Evolutionary conservation across 495 filamentous ascomycete genomes (phyloP), one percentile per base, ranked within the genome.

Genomic region (Penicillium roqueforti): DNA sequence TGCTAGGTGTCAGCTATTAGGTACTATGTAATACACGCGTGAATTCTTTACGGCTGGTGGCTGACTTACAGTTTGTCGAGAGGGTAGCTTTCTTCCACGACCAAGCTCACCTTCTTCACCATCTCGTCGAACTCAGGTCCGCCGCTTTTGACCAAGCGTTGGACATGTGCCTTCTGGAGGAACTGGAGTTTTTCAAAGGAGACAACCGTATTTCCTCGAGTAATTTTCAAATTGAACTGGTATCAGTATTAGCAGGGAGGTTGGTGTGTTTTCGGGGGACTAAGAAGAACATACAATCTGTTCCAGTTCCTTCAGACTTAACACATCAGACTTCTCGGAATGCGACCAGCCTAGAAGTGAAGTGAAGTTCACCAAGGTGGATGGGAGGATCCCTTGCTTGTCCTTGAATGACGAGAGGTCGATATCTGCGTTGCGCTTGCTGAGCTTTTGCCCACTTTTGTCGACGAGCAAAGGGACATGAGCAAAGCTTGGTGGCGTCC

Each of bases 381-480:
- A 77, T 1, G 93, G 83, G 32, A 95, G 81, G 47, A 91, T 79
- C 4, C 85, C 84, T 28, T 76, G 65, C 29, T 77, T 67, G 38
- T 88, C 81, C 50, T 81, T 77, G 70, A 88, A 93, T 22, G 76
- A 80, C 4, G 75, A 70, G 18, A 96, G 78, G 65, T 88, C 82
- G 25, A 89, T 81, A 50, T 87, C 86, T 2, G 79, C 74, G 29
- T 87, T 83, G 31, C 93, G 83, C 69, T 98, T 98, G 73, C 91
- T 96, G 39, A 97, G 76, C 69, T 98, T 98, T 57, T 89, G 84
- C 9, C 83, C 77, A 32, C 83, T 72, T 55, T 79, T 68, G 63
- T 96, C 86, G 14, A 88, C 82, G 0, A 98, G 82, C 4, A 98
- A 73, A 14, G 91, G 89, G 11, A 97, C 88, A 69, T 98, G 93